Conservation (phyloP, 140 eudicot species). For the Erigeron philadelphicus region DNA sequence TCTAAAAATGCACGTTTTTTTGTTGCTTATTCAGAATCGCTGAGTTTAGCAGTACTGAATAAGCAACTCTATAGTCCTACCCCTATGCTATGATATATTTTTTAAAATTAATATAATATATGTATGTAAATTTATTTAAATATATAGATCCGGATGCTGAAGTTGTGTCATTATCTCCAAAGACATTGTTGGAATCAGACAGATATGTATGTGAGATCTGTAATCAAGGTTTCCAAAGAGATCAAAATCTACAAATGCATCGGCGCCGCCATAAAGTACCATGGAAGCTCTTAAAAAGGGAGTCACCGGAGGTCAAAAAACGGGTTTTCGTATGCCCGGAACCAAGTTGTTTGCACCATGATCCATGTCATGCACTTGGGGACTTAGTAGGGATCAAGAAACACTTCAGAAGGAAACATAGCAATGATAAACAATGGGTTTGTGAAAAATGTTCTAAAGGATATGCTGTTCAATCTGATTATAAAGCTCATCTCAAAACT, state of each 20-base stretch:
- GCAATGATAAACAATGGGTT: constrained; percentile 86
- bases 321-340: constrained; percentile 92
- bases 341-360: constrained; percentile 84
- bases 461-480: constrained; percentile 91
- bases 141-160: constrained; percentile 85
- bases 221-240: constrained; percentile 86
- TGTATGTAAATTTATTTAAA: not conserved
- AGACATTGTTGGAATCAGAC: constrained; percentile 76
- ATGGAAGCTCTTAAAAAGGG: constrained; percentile 78
- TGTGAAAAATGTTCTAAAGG: constrained; percentile 81
- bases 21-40: no score
- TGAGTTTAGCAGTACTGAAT: no score
- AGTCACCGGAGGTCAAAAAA: constrained; percentile 55
- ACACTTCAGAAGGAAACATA: constrained; percentile 71
- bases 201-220: constrained; percentile 96
- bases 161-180: constrained; percentile 81
- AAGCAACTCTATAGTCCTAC: not conserved
- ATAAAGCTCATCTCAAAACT: constrained; percentile 84
- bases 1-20: not conserved
- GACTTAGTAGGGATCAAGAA: constrained; percentile 87
- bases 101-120: no score
- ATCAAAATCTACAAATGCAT: constrained; percentile 94
- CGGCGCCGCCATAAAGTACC: constrained; percentile 88
- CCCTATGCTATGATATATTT: not conserved
- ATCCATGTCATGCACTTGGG: constrained; percentile 86